Base-by-base conservation (phyloP, 345 rosid species). In the Corchorus capsularis region DNA sequence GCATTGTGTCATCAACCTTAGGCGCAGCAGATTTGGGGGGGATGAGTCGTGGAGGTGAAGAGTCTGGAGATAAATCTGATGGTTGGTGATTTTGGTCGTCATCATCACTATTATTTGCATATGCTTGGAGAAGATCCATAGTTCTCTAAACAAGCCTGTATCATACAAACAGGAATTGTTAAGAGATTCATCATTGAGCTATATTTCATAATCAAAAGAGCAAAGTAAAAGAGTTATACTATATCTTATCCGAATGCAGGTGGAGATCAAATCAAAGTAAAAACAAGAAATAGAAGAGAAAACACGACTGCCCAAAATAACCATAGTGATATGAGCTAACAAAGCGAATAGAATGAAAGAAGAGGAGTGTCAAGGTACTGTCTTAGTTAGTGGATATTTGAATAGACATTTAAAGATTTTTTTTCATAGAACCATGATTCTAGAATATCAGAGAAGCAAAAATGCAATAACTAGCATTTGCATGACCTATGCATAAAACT, bases 11-110 rank as follows among this genome's bases (percentile, higher is more conserved):
- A 79, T 96, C 99, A n/a, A 96, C 98, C 71, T 78, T 83, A 1
- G 97, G 99, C 5, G 99, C 98, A 15, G 96, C 81, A 59, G 99
- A 93, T 85, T 92, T 96, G 52, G 90, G 83, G 10, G 81, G 83
- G 47, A 92, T 81, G 85, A 91, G 87, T 41, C 89, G 93, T 5
- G 92, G 94, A 3, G 99, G 94, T 4, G 99, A 93, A 7, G 97
- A 85, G 47, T 89, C 97, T 49, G 93, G 92, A 3, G 94, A 86
- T 4, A 55, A 84, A 76, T 45, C 64, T 57, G 83, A 76, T 80
- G 78, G 76, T 71, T 69, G 79, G 49, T 34, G 78, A 83, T 76
- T 77, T 68, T 78, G 74, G 49, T 32, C 57, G n/a, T 84, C 81
- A 4, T 70, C 89, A 63, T 84, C 90, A 71, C 85, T 76, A 4